A percentile compares a stretch with the other conserved stretches of the same genome.
Conservation (phyloP, 257 asterid genomes). For the Petunia axillaris region DNA sequence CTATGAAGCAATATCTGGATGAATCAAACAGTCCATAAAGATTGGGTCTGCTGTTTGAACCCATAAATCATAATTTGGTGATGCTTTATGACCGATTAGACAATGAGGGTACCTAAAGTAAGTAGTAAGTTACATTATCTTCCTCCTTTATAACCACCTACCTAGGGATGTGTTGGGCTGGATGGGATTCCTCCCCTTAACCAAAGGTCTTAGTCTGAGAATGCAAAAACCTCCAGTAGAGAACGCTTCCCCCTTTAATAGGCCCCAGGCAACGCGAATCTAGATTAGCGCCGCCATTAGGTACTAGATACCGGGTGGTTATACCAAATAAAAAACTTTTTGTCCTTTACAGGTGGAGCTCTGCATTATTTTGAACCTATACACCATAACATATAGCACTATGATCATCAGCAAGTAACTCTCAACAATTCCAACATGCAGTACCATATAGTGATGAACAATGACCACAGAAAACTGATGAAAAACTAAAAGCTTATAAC, state of each 20-base stretch:
- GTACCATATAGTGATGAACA: not conserved
- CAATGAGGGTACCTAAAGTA: not conserved
- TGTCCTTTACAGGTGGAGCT: not conserved
- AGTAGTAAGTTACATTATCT: not conserved
- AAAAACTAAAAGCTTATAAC: not conserved
- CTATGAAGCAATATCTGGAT: not conserved
- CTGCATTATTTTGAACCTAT: not conserved
- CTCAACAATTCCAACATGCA: not conserved
- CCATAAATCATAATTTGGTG: conserved; percentile 1
- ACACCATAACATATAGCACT: not conserved
- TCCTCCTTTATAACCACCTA: not conserved
- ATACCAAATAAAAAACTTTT: no score
- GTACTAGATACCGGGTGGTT: no score
- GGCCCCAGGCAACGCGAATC: no score
- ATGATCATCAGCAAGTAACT: conserved; percentile 16
- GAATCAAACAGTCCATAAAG: not conserved
- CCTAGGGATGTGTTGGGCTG: no score
- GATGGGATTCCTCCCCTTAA: no score
- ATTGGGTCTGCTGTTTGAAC: not conserved
- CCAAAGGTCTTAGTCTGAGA: no score
- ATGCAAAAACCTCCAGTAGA: no score
- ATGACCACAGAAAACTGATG: not conserved
- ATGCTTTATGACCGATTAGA: conserved; percentile 3
- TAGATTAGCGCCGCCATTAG: no score
- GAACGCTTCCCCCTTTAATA: no score